A percentile compares a stretch with the other conserved stretches of the same genome.
These are phyloP conservation scores for Polygonum aviculare DNA, from an alignment of 148 eudicot genomes.

Conservation along the genomic window DNA sequence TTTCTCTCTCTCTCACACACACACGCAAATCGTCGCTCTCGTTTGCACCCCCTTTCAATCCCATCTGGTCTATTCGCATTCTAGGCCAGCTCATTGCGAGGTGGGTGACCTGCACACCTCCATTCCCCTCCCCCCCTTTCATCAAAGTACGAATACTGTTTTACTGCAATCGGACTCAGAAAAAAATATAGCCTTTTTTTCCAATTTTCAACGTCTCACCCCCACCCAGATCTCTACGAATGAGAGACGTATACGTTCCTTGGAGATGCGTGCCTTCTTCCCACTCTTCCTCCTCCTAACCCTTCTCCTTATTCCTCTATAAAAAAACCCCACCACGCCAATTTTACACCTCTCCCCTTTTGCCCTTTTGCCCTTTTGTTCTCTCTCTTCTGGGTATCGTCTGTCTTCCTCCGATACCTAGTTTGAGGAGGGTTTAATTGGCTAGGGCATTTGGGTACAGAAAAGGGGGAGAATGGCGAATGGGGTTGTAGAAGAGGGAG, in stretches of 20 bases:
- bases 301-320: not conserved
- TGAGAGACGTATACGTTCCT: conserved; percentile 8
- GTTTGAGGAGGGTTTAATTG: not conserved
- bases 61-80: not conserved
- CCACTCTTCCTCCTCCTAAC: not conserved
- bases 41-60: not conserved
- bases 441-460: not conserved
- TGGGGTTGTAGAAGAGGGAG: conserved; percentile 5
- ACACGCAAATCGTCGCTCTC: not conserved
- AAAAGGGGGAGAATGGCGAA: not conserved
- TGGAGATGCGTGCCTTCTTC: conserved; percentile 12
- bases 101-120: not conserved
- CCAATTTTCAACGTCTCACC: conserved; percentile 2
- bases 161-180: not conserved
- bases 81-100: conserved; percentile 7
- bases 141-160: not conserved
- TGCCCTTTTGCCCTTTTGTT: not conserved
- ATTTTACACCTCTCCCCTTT: not conserved
- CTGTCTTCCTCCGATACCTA: not conserved
- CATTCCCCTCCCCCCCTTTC: not conserved
- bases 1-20: not conserved
- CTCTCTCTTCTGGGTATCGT: not conserved
- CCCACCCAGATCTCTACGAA: conserved; percentile 9
- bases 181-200: not conserved
- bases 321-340: not conserved